Base-by-base conservation (phyloP, 2,329 filamentous ascomycete genomes). In the Penicillium concentricum region DNA sequence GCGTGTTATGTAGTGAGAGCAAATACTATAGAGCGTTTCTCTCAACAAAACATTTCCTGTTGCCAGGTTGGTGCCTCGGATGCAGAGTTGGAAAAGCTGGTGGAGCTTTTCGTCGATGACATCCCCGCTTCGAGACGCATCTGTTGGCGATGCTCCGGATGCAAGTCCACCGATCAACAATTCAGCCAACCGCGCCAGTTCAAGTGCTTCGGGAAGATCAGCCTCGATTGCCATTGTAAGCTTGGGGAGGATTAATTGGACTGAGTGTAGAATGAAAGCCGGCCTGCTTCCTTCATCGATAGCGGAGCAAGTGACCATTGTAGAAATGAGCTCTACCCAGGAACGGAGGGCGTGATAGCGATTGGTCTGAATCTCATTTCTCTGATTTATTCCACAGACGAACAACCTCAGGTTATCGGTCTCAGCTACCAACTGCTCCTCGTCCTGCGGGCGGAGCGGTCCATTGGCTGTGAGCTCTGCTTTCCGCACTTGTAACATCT, bases 21-120 rank as follows among this genome's bases (percentile, higher is more conserved):
- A 92, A 66, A 96, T 96, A 67, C 89, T 89, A 74, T 97, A 99
- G 75, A 96, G 93, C 22, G 90, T 83, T 56, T 94, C 87, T 49
- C 94, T 87, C 38, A 99, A 78, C 53, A 86, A 82, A 16, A 89
- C 79, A 51, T 84, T 87, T 5, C 88, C 87, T 2, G 87, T 83
- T 69, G 89, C 87, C 59, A 89, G 87, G 62, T 87, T 85, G 53
- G 96, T 88, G 5, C 91, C 91, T 65, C 87, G 84, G 15, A 97
- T 80, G 60, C 90, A 92, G 38, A 91, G 85, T 61, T 96, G 90
- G 80, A 99, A 97, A 4, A 97, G 83, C 69, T 96, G 89, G 69
- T 92, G 92, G 0, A 97, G 82, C 68, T 94, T 91, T 71, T 97
- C 93, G 69, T 91, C 90, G 34, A 94, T 86, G 26, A 93, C 81